phyloP scores from a whole-genome alignment of 257 asterid genomes.

The Asclepias syriaca region DNA sequence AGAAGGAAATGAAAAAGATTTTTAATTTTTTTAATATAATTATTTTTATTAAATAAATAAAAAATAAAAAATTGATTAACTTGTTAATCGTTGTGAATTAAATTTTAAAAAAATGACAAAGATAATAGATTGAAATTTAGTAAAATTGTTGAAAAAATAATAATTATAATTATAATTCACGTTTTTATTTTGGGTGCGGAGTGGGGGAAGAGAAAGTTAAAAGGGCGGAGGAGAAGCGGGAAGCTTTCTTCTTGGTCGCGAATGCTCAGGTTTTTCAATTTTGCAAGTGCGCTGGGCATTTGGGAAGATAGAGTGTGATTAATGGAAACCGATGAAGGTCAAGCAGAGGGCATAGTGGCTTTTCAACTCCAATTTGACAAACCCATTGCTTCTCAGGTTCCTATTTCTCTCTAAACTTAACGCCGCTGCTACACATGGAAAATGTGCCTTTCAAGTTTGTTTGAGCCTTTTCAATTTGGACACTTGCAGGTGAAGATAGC shows the following conservation, averaged over 20 bases:
- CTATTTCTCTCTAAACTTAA: not conserved
- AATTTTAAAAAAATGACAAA: too few relatives aligned
- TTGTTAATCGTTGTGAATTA: too few relatives aligned
- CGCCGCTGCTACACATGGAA: too few relatives aligned
- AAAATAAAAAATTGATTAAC: too few relatives aligned
- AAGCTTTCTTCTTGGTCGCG: not conserved
- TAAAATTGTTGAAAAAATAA: too few relatives aligned
- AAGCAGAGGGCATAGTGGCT: slow-evolving; percentile 42
- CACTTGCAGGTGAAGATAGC: slow-evolving; percentile 68
- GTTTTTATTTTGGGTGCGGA: too few relatives aligned
- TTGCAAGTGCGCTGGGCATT: not conserved
- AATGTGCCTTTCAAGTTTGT: not conserved
- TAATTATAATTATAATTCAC: too few relatives aligned
- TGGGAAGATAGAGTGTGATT: not conserved
- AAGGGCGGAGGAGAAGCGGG: not conserved
- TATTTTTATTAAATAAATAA: too few relatives aligned
- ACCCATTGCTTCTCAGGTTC: slow-evolving; percentile 76
- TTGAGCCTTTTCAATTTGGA: slow-evolving; percentile 12
- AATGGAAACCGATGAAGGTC: slow-evolving; percentile 61
- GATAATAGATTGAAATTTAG: too few relatives aligned
- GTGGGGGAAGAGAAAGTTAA: too few relatives aligned
- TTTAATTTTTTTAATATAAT: too few relatives aligned
- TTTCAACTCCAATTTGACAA: slow-evolving; percentile 96
- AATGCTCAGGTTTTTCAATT: not conserved
- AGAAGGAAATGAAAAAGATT: too few relatives aligned